These are phyloP conservation scores for Linnemannia schmuckeri DNA, from an alignment of 192 early-diverging fungal species.

Conservation along the genomic window DNA sequence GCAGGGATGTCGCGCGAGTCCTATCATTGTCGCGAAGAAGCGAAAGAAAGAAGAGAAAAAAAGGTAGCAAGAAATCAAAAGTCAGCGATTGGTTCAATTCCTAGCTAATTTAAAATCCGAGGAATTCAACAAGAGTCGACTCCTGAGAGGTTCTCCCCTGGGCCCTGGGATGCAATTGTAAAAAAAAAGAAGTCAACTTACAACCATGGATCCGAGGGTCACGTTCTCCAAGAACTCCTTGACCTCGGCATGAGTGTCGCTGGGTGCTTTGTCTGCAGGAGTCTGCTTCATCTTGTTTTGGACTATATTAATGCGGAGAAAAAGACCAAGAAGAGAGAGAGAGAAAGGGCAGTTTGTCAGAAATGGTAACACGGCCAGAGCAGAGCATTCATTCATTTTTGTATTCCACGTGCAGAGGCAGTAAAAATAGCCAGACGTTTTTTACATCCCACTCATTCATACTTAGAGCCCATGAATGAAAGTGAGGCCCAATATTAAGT, in stretches of 20 bases:
- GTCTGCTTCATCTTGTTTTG: slow-evolving; percentile 28
- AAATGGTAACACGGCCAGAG: not conserved
- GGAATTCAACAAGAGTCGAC: not conserved
- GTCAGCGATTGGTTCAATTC: not conserved
- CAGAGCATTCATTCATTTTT: not conserved
- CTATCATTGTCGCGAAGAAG: slow-evolving; percentile 1
- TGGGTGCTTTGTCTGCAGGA: slow-evolving; percentile 16
- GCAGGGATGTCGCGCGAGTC: slow-evolving; percentile 2
- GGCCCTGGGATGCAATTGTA: too few species aligned
- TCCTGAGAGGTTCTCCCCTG: too few species aligned
- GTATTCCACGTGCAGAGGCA: slow-evolving; percentile 13
- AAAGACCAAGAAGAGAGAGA: not conserved
- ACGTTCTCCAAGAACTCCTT: slow-evolving; percentile 18
- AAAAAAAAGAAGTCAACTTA: not conserved
- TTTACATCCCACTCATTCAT: not conserved
- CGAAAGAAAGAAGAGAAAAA: not conserved
- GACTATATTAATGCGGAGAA: slow-evolving; percentile 10
- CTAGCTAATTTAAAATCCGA: not conserved
- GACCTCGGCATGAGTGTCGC: slow-evolving; percentile 20
- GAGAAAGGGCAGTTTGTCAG: not conserved
- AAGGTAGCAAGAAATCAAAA: not conserved
- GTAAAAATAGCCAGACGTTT: slow-evolving; percentile 1
- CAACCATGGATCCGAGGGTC: not conserved
- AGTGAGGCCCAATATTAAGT: not conserved
- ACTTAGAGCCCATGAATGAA: slow-evolving; percentile 13